These are phyloP conservation scores for Ramularia endophylla DNA, from an alignment of 2,329 filamentous ascomycete genomes.

Conservation along the genomic window DNA sequence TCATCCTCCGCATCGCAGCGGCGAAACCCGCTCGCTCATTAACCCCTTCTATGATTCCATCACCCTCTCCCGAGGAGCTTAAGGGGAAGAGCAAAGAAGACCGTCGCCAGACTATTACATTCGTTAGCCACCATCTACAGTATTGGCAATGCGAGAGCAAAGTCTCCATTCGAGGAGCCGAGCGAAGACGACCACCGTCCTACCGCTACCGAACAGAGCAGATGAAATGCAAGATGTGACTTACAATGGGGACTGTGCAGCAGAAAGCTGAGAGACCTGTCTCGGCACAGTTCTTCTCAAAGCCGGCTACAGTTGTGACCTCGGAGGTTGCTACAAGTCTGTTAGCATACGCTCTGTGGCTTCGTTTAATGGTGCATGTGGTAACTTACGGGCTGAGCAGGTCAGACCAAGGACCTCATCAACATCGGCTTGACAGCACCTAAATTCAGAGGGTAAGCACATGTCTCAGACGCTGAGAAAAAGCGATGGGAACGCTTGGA, in stretches of 20 bases:
- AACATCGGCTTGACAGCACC: slow-evolving; percentile 13
- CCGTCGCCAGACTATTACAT: no score
- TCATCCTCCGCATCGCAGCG: background rate
- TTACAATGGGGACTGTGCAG: slow-evolving; percentile 15
- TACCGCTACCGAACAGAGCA: background rate
- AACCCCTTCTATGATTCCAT: no score
- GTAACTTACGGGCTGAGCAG: slow-evolving; percentile 12
- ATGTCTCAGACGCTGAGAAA: no score
- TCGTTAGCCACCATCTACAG: no score
- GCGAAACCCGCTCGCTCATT: background rate
- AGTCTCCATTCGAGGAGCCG: no score
- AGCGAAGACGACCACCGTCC: slow-evolving; percentile 13
- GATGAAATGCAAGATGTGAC: background rate
- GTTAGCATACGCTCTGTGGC: no score
- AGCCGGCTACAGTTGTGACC: slow-evolving; percentile 3
- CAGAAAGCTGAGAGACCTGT: slow-evolving; percentile 13
- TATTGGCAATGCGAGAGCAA: no score
- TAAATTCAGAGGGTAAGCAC: no score
- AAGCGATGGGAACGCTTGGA: no score
- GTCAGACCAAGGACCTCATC: slow-evolving; percentile 10
- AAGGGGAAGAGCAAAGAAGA: slow-evolving; percentile 15
- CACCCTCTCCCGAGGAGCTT: background rate
- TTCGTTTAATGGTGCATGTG: no score
- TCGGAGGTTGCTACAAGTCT: slow-evolving; percentile 7
- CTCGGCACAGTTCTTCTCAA: slow-evolving; percentile 9